A percentile compares a stretch with the other conserved stretches of the same genome.
These are phyloP conservation scores for Penicillium digitatum DNA, from an alignment of 2,329 filamentous ascomycete species.

Conservation along the genomic window DNA sequence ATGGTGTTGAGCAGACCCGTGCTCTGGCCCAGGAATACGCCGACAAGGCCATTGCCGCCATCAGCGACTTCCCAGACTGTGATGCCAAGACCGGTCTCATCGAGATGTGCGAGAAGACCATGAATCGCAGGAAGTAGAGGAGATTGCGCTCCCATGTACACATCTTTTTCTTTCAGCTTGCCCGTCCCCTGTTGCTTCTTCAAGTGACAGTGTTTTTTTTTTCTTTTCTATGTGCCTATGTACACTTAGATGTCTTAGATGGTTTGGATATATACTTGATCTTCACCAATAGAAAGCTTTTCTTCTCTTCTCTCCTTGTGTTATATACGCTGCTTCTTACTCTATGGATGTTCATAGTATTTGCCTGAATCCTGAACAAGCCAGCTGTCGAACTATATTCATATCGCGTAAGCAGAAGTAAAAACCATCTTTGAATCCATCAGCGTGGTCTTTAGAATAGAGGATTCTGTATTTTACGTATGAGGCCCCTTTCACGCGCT, in stretches of 20 bases:
- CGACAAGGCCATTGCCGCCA: conserved; percentile 80
- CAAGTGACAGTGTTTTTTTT: conserved; percentile 5
- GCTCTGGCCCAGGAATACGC: conserved; percentile 87
- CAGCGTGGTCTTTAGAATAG: neutral
- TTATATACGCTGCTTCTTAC: neutral
- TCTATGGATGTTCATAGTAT: neutral
- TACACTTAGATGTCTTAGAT: conserved; percentile 22
- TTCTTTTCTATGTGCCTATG: conserved; percentile 14
- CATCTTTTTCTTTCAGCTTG: conserved; percentile 18
- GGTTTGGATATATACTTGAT: conserved; percentile 9
- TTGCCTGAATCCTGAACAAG: neutral
- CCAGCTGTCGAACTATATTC: neutral
- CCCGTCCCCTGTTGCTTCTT: conserved; percentile 6
- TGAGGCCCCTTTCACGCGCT: neutral
- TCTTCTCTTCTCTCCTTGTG: neutral
- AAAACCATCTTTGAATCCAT: no score
- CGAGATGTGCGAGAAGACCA: conserved; percentile 90
- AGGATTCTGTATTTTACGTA: neutral
- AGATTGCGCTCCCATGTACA: conserved; percentile 16
- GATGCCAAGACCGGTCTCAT: conserved; percentile 88
- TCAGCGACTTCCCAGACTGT: conserved; percentile 81
- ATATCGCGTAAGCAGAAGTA: neutral
- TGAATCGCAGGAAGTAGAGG: conserved; percentile 74
- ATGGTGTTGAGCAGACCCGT: conserved; percentile 88
- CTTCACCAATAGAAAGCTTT: conserved; percentile 3